These are phyloP conservation scores for Debaryomyces sp. DNA, from an alignment of 1,139 yeast species.

Conservation along the genomic window DNA sequence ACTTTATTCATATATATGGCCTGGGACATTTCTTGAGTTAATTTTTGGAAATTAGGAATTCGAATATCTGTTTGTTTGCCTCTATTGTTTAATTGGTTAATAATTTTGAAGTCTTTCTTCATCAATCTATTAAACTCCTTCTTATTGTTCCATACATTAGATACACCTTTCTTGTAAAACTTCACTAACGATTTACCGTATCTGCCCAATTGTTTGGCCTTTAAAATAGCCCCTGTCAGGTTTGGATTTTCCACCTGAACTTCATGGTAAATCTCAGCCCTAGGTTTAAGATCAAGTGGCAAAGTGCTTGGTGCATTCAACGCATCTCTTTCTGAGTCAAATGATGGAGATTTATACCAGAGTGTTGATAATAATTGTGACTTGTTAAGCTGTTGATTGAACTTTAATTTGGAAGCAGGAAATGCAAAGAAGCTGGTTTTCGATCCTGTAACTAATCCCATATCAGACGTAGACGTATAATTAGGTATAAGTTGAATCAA, in stretches of 20 bases:
- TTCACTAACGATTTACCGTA: slow-evolving; percentile 43
- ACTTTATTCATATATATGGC: slow-evolving; percentile 33
- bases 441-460: slow-evolving; percentile 5
- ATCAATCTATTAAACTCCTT: slow-evolving; percentile 24
- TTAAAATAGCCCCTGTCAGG: slow-evolving; percentile 22
- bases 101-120: slow-evolving; percentile 23
- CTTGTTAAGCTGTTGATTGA: slow-evolving; percentile 15
- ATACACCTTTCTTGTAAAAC: slow-evolving; percentile 57
- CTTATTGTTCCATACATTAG: slow-evolving; percentile 51
- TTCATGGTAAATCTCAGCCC: slow-evolving; percentile 30
- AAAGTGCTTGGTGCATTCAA: slow-evolving; percentile 42
- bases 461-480: background rate
- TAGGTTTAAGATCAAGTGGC: slow-evolving; percentile 39
- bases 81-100: slow-evolving; percentile 25
- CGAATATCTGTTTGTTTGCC: slow-evolving; percentile 29
- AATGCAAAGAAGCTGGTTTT: slow-evolving; percentile 15
- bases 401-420: slow-evolving; percentile 19
- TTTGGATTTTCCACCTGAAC: slow-evolving; percentile 26
- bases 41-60: slow-evolving; percentile 28
- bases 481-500: background rate
- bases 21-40: slow-evolving; percentile 40
- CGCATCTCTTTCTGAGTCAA: slow-evolving; percentile 4
- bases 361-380: slow-evolving; percentile 21
- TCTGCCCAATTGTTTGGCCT: slow-evolving; percentile 35
- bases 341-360: slow-evolving; percentile 14